phyloP scores from a whole-genome alignment of 805 yeast genomes.

The Yarrowia hollandica region DNA sequence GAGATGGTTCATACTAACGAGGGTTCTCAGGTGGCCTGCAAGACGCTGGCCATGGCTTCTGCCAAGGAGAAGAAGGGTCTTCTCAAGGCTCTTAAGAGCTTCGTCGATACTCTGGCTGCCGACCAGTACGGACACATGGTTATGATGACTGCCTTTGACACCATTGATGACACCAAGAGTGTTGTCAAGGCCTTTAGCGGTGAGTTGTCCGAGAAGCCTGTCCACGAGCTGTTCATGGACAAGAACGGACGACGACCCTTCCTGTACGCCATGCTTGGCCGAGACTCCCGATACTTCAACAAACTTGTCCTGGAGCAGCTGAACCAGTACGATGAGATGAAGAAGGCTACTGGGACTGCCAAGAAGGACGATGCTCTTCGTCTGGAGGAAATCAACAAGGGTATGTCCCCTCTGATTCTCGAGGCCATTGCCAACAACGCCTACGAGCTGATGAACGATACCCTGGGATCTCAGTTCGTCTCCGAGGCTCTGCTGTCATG shows the following conservation, averaged over 20 bases:
- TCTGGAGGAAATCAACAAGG: constrained; percentile 64
- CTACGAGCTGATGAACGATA: constrained; percentile 58
- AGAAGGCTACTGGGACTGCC: constrained; percentile 58
- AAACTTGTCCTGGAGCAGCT: constrained; percentile 65
- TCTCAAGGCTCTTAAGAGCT: constrained; percentile 69
- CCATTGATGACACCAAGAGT: constrained; percentile 91
- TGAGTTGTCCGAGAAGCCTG: constrained; percentile 49
- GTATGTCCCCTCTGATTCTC: constrained; percentile 66
- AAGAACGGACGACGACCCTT: constrained; percentile 89
- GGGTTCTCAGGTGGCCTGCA: constrained; percentile 88
- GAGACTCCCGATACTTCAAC: constrained; percentile 78
- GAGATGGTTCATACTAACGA: constrained; percentile 94
- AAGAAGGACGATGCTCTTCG: constrained; percentile 82
- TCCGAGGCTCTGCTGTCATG: constrained; percentile 70
- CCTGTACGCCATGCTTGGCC: constrained; percentile 73
- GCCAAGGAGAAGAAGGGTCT: constrained; percentile 90
- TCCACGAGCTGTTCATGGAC: constrained; percentile 50
- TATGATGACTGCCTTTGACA: constrained; percentile 71
- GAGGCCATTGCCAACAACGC: constrained; percentile 53
- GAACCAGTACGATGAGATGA: constrained; percentile 57
- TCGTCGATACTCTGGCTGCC: constrained; percentile 69
- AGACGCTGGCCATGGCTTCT: constrained; percentile 72
- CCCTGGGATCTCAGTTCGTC: constrained; percentile 80
- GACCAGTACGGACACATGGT: constrained; percentile 88
- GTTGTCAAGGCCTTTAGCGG: constrained; percentile 68